Percentiles rank a stretch among this genome's conserved stretches.
Conservation (phyloP, 208 protist genomes). For the Leishmania tropica region DNA sequence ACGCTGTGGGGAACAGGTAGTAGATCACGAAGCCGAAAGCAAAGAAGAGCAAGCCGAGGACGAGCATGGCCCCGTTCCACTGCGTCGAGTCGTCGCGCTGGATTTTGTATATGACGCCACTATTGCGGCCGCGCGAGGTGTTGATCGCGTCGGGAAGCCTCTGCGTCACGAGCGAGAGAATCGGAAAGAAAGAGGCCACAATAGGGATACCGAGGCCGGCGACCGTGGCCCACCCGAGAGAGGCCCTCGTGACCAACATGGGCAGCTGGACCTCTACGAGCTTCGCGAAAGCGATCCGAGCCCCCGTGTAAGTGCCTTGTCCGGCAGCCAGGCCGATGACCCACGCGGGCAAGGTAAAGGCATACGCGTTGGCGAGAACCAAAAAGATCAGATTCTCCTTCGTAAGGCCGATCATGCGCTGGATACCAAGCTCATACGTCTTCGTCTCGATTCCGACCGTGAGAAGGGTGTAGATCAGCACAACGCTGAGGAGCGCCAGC, state of each 20-base stretch:
- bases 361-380: constrained; percentile 63
- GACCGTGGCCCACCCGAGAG: constrained; percentile 73
- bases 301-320: constrained; percentile 50
- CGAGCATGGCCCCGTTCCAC: constrained; percentile 45
- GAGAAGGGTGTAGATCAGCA: constrained; percentile 95
- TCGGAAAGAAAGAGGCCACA: constrained; percentile 88
- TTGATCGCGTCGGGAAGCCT: constrained; percentile 91
- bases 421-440: constrained; percentile 94
- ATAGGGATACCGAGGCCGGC: constrained; percentile 89
- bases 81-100: constrained; percentile 29
- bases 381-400: constrained; percentile 50
- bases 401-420: constrained; percentile 92
- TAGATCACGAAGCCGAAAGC: constrained; percentile 90
- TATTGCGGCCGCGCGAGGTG: constrained; percentile 54
- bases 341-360: constrained; percentile 87
- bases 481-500: constrained; percentile 81
- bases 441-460: constrained; percentile 93
- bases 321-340: constrained; percentile 65
- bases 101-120: constrained; percentile 77
- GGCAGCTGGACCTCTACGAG: constrained; percentile 52
- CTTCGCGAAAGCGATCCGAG: constrained; percentile 42
- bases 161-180: constrained; percentile 72
- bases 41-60: constrained; percentile 58
- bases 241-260: constrained; percentile 28
- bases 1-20: constrained; percentile 91